phyloP scores from a whole-genome alignment of 2,329 filamentous ascomycete species.

The Dendrostoma leiphaemia region DNA sequence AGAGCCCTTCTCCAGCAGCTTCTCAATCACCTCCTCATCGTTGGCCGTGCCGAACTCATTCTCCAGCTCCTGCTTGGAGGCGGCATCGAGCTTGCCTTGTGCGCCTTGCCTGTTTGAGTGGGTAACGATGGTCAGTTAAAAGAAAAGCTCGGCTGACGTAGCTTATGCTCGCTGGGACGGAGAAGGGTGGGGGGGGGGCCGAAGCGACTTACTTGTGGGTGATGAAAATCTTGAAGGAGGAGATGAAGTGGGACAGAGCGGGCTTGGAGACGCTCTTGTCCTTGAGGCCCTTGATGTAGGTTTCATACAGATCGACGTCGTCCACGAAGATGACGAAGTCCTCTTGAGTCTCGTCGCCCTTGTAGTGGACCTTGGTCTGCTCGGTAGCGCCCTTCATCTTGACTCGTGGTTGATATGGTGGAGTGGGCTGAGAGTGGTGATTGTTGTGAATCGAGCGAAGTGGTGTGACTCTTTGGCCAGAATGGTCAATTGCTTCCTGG shows the following conservation, averaged over 20 bases:
- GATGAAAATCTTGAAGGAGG: slow-evolving; percentile 83
- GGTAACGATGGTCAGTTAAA: background rate
- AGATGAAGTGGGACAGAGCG: slow-evolving; percentile 74
- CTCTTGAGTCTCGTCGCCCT: slow-evolving; percentile 55
- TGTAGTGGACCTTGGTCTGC: slow-evolving; percentile 81
- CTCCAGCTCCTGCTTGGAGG: slow-evolving; percentile 72
- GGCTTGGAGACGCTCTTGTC: slow-evolving; percentile 68
- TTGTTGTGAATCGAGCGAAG: too few species aligned
- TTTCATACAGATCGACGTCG: slow-evolving; percentile 56
- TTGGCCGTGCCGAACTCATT: slow-evolving; percentile 82
- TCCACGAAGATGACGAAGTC: slow-evolving; percentile 62
- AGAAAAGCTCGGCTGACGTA: too few species aligned
- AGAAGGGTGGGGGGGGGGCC: background rate
- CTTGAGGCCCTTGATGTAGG: slow-evolving; percentile 76
- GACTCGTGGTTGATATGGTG: slow-evolving; percentile 5
- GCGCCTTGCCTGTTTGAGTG: slow-evolving; percentile 68
- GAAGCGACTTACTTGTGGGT: slow-evolving; percentile 74
- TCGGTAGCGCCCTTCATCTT: slow-evolving; percentile 55
- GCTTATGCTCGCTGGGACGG: too few species aligned
- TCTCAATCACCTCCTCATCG: slow-evolving; percentile 77
- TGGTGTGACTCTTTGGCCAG: too few species aligned
- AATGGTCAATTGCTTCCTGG: slow-evolving; percentile 10
- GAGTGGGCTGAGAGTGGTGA: slow-evolving; percentile 8
- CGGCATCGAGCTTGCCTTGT: slow-evolving; percentile 75
- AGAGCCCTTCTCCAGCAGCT: slow-evolving; percentile 76